Conservation (phyloP, 495 filamentous ascomycete genomes). For the Pyrenopolyporus hunteri region DNA sequence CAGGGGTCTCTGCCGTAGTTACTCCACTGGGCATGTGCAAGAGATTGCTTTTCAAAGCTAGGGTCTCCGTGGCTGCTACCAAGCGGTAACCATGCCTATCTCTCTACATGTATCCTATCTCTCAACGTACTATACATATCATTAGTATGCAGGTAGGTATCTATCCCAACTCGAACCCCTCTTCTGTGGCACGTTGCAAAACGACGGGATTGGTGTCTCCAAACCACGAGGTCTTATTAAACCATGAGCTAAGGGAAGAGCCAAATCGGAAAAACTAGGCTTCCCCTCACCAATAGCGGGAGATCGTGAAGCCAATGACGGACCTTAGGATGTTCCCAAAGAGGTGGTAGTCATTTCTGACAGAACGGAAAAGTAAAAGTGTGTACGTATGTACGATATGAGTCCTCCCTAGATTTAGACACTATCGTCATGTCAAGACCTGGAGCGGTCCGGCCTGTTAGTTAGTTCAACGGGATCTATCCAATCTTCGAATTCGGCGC, state of each 20-base stretch:
- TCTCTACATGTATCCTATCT: slow-evolving; percentile 2
- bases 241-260: slow-evolving; percentile 17
- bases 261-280: slow-evolving; percentile 34
- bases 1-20: slow-evolving; percentile 28
- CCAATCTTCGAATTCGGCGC: slow-evolving; percentile 22
- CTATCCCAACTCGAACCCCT: slow-evolving; percentile 10
- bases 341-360: slow-evolving; percentile 13
- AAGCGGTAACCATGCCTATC: slow-evolving; percentile 22
- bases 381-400: slow-evolving; percentile 1
- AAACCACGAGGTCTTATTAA: slow-evolving; percentile 21
- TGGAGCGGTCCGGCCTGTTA: slow-evolving; percentile 32
- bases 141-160: not conserved
- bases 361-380: too few relatives aligned
- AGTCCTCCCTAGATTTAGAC: not conserved
- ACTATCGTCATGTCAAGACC: slow-evolving; percentile 20
- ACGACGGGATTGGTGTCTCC: slow-evolving; percentile 33
- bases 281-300: slow-evolving; percentile 24
- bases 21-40: slow-evolving; percentile 33
- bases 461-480: slow-evolving; percentile 27
- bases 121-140: too few relatives aligned
- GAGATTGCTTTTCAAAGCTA: slow-evolving; percentile 11
- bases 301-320: slow-evolving; percentile 27
- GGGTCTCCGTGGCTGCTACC: slow-evolving; percentile 21
- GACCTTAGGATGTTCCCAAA: slow-evolving; percentile 8
- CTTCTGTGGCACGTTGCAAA: slow-evolving; percentile 37